These are phyloP conservation scores for Meira miltonrushii DNA, from an alignment of 1,284 basidiomycete genomes.

Conservation along the genomic window DNA sequence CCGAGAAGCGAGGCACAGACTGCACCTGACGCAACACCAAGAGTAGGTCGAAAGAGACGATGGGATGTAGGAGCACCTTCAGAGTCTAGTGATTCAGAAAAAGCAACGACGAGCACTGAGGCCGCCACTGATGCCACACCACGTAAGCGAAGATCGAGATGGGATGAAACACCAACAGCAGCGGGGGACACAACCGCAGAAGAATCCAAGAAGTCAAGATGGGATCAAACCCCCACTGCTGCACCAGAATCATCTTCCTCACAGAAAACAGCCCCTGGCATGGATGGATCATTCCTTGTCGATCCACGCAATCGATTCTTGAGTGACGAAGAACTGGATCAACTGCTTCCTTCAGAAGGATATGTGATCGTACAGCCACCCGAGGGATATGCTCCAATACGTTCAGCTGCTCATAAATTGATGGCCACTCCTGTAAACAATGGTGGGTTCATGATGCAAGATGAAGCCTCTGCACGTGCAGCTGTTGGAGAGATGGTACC, in stretches of 20 bases:
- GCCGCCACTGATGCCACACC: conserved; percentile 56
- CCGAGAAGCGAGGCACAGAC: conserved; percentile 16
- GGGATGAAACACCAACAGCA: conserved; percentile 73
- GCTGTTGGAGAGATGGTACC: conserved; percentile 78
- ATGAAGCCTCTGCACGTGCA: conserved; percentile 80
- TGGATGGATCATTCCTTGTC: conserved; percentile 17
- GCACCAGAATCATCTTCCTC: conserved; percentile 10
- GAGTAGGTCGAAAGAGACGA: conserved; percentile 70
- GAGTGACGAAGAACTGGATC: conserved; percentile 90
- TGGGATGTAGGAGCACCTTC: conserved; percentile 73
- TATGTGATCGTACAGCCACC: conserved; percentile 91
- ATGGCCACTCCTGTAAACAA: conserved; percentile 61
- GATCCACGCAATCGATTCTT: conserved; percentile 93
- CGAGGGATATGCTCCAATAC: conserved; percentile 80
- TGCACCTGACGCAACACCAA: conserved; percentile 56
- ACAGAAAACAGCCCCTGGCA: conserved; percentile 2
- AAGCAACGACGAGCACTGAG: conserved; percentile 55
- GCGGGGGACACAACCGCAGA: conserved; percentile 54
- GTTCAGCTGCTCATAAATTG: conserved; percentile 70
- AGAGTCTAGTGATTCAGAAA: conserved; percentile 49
- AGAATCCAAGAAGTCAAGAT: conserved; percentile 69
- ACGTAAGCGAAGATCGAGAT: conserved; percentile 85
- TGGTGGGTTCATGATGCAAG: conserved; percentile 88
- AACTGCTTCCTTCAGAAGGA: conserved; percentile 77
- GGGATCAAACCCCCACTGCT: conserved; percentile 76